phyloP scores from a whole-genome alignment of 306 rosid genomes.

The Quercus wislizeni region DNA sequence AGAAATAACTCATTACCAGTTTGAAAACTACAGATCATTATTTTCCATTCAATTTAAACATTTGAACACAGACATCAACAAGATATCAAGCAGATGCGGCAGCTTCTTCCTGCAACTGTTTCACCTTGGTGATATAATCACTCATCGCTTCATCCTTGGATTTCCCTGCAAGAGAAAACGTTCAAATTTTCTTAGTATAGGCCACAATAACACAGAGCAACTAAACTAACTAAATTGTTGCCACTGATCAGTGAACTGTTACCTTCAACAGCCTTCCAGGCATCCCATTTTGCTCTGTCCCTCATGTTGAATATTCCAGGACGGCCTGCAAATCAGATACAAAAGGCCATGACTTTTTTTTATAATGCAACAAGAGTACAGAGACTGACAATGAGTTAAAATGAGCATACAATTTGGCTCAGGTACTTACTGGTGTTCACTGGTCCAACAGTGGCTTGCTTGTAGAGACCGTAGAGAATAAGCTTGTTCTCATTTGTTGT shows the following conservation, averaged over 20 bases:
- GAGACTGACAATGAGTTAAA: background rate
- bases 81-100: conserved; percentile 43
- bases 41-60: conserved; percentile 20
- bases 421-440: conserved; percentile 63
- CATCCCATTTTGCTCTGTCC: conserved; percentile 98
- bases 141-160: conserved; percentile 83
- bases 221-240: background rate
- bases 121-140: conserved; percentile 92
- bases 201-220: background rate
- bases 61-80: conserved; percentile 16
- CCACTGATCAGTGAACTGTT: background rate
- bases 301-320: conserved; percentile 83
- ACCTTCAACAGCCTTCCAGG: conserved; percentile 98
- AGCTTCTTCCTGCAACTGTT: conserved; percentile 79
- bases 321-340: conserved; percentile 58
- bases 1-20: conserved; percentile 23
- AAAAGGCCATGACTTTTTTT: conserved; percentile 5
- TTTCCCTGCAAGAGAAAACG: conserved; percentile 52
- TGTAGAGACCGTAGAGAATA: conserved; percentile 83
- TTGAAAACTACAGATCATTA: conserved; percentile 31
- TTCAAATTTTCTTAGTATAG: background rate
- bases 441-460: conserved; percentile 89
- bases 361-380: background rate
- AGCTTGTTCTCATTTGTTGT: conserved; percentile 73
- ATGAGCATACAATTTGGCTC: background rate